Conservation (phyloP, 495 filamentous ascomycete species). For the Podospora comata region DNA sequence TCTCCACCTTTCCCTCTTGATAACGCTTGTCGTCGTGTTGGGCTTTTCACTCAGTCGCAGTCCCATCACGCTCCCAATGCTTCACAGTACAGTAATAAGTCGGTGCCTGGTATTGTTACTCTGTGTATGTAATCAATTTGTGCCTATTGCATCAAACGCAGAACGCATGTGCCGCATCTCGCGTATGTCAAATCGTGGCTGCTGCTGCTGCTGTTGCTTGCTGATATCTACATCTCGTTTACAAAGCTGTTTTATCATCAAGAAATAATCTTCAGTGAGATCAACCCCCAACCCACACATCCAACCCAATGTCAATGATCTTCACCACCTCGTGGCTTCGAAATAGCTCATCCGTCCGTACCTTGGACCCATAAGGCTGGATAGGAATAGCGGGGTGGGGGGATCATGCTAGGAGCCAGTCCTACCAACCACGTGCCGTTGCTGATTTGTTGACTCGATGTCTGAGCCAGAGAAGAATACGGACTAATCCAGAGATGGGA, state of each 20-base stretch:
- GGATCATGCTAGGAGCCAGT: not conserved
- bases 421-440: not conserved
- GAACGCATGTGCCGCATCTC: conserved; percentile 10
- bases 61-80: conserved; percentile 3
- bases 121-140: not conserved
- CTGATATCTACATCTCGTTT: not conserved
- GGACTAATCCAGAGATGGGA: not conserved
- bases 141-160: not conserved
- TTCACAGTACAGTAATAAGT: not conserved
- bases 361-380: conserved; percentile 1
- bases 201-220: not conserved
- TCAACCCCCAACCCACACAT: not conserved
- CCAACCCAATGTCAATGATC: not conserved
- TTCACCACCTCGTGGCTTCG: not conserved
- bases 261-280: not conserved
- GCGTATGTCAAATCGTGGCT: not conserved
- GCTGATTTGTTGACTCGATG: not conserved
- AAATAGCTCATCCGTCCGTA: conserved; percentile 1
- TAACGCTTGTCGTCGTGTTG: not conserved
- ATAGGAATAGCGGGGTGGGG: conserved; percentile 1
- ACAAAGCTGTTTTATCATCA: not conserved
- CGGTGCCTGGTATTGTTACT: conserved; percentile 7
- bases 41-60: not conserved
- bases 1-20: not conserved
- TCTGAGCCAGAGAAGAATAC: not conserved